Base-by-base conservation (phyloP, 2,329 filamentous ascomycete genomes). In the Pseudogymnoascus sp. region DNA sequence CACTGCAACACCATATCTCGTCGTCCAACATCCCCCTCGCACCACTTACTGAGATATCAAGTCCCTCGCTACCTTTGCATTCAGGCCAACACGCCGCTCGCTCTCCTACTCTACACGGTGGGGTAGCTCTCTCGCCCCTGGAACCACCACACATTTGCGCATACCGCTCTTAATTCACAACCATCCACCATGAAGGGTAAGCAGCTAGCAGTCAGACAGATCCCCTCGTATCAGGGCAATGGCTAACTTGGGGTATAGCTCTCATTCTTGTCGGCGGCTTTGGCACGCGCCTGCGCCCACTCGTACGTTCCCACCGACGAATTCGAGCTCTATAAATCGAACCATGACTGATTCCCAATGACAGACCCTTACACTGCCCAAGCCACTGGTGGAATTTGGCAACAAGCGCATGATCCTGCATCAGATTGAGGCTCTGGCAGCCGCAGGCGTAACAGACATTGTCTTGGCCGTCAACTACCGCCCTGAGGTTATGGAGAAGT, bases 371-470 rank as follows among this genome's bases (percentile, higher is more conserved):
- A 97, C 95, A 61, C 90, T 97, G 70, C 93, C 93, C 67, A 99
- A 97, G 80, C 93, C 95, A 69, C 85, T 99, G 70, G 95, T 99
- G 74, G 93, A 99, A 80, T 99, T 99, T 75, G 92, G 87, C 75
- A 99, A 99, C 85, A 93, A 95, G 80, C 95, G 93, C 76, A 99
- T 99, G 93, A 97, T 99, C 77, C 84, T 96, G 74, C 93, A 97
- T 80, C 93, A 99, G 80, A 91, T 99, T 72, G 92, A 97, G 80
- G 92, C 91, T 69, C 85, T 99, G 70, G 93, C 95, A 70, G 89
- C 88, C 65, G 93, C 92, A 64, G 93, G 93, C 76, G 95, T 97
- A 68, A 97, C 91, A 67, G 93, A 97, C 80, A 96, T 99, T 73
- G 93, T 99, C 63, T 86, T 99, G 64, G 93, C 95, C 66, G 95